A percentile compares a stretch with the other conserved stretches of the same genome.
phyloP scores from a whole-genome alignment of 345 rosid genomes.

The Combretum micranthum region DNA sequence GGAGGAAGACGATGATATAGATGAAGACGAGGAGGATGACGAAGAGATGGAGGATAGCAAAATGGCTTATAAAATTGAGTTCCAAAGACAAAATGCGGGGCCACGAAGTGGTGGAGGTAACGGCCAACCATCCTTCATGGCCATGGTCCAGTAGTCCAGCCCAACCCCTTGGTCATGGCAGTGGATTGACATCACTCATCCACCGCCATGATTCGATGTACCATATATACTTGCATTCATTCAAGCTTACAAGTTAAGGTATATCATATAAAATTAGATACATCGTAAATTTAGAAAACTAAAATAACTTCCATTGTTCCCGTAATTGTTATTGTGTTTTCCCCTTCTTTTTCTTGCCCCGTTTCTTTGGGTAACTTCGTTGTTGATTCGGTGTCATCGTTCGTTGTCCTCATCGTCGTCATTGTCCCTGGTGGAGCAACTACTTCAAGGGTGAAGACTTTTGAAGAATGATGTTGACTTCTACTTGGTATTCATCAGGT shows the following conservation, averaged over 20 bases:
- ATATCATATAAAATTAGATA: no score
- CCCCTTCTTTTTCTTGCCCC: not conserved
- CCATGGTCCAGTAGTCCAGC: conserved; percentile 12
- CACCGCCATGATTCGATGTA: no score
- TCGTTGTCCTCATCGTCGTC: not conserved
- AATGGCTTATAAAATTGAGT: conserved; percentile 12
- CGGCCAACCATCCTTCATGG: conserved; percentile 8
- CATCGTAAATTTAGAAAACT: no score
- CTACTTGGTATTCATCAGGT: not conserved
- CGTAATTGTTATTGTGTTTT: not conserved
- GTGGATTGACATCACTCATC: no score
- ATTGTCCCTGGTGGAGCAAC: no score
- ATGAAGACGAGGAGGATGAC: conserved; percentile 10
- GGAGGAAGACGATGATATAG: conserved; percentile 7
- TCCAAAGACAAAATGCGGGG: conserved; percentile 3
- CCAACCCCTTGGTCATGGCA: no score
- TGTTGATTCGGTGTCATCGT: not conserved
- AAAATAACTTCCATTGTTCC: no score
- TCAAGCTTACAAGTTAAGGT: no score
- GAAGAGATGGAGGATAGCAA: conserved; percentile 4
- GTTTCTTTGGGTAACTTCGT: not conserved
- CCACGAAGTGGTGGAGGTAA: conserved; percentile 6
- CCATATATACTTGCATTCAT: no score
- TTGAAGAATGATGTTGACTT: not conserved
- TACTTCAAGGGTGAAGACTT: no score